These are phyloP conservation scores for Earliella scabrosa DNA, from an alignment of 1,284 basidiomycete genomes.

Conservation along the genomic window DNA sequence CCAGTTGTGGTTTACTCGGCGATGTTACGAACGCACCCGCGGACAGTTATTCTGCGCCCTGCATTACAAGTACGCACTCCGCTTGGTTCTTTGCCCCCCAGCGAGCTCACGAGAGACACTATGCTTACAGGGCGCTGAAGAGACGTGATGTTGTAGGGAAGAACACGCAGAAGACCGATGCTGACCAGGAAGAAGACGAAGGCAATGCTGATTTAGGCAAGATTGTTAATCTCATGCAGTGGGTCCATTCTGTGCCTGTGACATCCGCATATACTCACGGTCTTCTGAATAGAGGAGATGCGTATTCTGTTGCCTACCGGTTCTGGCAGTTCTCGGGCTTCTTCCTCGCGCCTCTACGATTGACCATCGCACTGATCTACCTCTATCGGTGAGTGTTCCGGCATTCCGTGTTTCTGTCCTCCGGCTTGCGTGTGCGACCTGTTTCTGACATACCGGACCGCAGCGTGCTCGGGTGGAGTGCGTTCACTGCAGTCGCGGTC, in stretches of 20 bases:
- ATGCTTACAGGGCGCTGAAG: conserved; percentile 47
- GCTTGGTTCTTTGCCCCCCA: neutral
- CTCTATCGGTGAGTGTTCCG: conserved; percentile 65
- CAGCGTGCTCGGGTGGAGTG: conserved; percentile 84
- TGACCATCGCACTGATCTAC: conserved; percentile 74
- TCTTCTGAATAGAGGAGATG: conserved; percentile 54
- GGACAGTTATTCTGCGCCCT: conserved; percentile 73
- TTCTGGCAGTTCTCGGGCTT: conserved; percentile 75
- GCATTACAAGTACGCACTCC: conserved; percentile 60
- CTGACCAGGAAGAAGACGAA: conserved; percentile 45
- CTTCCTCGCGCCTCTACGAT: conserved; percentile 74
- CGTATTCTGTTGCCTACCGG: conserved; percentile 70
- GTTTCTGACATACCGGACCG: too few relatives aligned
- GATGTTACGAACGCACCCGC: conserved; percentile 69
- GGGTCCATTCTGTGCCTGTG: conserved; percentile 27
- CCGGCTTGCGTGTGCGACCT: too few relatives aligned
- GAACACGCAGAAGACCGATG: conserved; percentile 39
- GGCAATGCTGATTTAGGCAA: conserved; percentile 66
- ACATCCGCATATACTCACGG: neutral
- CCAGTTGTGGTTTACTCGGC: conserved; percentile 65
- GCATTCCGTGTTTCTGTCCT: neutral
- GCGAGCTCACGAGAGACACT: too few relatives aligned
- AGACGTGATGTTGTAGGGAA: conserved; percentile 66
- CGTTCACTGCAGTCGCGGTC: conserved; percentile 77
- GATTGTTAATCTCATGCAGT: conserved; percentile 78